phyloP scores from a whole-genome alignment of 176 grass and related monocot genomes.

The Bromus sterilis region DNA sequence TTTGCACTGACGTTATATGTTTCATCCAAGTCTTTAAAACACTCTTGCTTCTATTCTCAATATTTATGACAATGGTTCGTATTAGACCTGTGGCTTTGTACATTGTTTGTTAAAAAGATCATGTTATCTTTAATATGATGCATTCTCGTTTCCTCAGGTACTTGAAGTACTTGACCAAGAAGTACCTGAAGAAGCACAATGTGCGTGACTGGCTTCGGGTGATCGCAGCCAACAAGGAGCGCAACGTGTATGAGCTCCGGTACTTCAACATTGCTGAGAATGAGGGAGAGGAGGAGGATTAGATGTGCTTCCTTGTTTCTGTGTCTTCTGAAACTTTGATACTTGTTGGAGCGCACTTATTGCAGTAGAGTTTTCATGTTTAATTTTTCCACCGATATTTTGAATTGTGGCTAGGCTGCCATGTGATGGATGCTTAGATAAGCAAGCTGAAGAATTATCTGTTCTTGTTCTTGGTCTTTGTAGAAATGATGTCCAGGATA shows the following conservation, averaged over 20 bases:
- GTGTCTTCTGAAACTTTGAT: not conserved
- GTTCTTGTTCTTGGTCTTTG: not conserved
- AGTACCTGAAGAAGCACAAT: slow-evolving; percentile 91
- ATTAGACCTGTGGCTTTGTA: no score
- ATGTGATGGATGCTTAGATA: slow-evolving; percentile 40
- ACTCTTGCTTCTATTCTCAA: not conserved
- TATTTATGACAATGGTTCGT: no score
- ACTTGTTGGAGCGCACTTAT: not conserved
- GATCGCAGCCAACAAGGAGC: slow-evolving; percentile 65
- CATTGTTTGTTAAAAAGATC: not conserved
- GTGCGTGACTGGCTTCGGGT: slow-evolving; percentile 86
- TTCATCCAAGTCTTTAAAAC: not conserved
- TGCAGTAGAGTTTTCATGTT: slow-evolving; percentile 38
- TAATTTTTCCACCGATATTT: not conserved
- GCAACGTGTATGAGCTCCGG: slow-evolving; percentile 62
- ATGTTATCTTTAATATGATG: not conserved
- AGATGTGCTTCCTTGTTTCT: slow-evolving; percentile 18
- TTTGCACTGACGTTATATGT: not conserved
- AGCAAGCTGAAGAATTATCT: slow-evolving; percentile 17
- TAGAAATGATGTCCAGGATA: not conserved
- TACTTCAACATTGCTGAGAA: slow-evolving; percentile 93
- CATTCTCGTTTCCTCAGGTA: slow-evolving; percentile 31
- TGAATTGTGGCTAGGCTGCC: not conserved
- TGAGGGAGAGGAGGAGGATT: slow-evolving; percentile 82
- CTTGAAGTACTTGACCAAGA: slow-evolving; percentile 86